Conservation (phyloP, 176 grass and related monocot genomes). For the Eragrostis nindensis region DNA sequence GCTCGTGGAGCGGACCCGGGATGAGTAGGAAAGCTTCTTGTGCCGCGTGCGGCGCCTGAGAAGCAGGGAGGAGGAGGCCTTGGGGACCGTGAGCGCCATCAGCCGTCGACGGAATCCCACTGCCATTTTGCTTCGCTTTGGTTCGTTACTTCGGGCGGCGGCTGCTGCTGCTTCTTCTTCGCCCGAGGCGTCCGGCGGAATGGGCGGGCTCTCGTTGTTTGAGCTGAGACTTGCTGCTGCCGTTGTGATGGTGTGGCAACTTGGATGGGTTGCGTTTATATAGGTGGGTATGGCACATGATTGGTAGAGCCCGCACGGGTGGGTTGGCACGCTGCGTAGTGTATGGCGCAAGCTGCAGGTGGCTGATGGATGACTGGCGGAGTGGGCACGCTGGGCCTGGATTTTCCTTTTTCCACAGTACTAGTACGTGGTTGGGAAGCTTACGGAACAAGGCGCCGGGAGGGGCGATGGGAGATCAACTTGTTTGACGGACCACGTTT, state of each 20-base stretch:
- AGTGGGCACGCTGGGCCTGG: conserved; percentile 21
- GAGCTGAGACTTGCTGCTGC: neutral
- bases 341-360: conserved; percentile 13
- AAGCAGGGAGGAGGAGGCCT: neutral
- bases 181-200: neutral
- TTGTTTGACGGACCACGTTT: neutral
- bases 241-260: conserved; percentile 28
- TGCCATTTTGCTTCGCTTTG: conserved; percentile 34
- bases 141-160: neutral
- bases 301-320: conserved; percentile 45
- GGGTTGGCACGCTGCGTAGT: neutral
- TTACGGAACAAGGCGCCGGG: neutral
- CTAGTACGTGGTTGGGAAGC: neutral
- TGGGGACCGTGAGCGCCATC: conserved; percentile 36
- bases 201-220: neutral
- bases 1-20: conserved; percentile 48
- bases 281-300: conserved; percentile 8
- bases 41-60: conserved; percentile 40
- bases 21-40: conserved; percentile 50
- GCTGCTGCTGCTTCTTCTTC: neutral
- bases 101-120: conserved; percentile 38
- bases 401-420: no score
- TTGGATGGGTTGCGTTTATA: conserved; percentile 24
- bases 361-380: neutral
- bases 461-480: neutral